phyloP scores from a whole-genome alignment of 2,329 filamentous ascomycete genomes.

The Verticillium nubilum region DNA sequence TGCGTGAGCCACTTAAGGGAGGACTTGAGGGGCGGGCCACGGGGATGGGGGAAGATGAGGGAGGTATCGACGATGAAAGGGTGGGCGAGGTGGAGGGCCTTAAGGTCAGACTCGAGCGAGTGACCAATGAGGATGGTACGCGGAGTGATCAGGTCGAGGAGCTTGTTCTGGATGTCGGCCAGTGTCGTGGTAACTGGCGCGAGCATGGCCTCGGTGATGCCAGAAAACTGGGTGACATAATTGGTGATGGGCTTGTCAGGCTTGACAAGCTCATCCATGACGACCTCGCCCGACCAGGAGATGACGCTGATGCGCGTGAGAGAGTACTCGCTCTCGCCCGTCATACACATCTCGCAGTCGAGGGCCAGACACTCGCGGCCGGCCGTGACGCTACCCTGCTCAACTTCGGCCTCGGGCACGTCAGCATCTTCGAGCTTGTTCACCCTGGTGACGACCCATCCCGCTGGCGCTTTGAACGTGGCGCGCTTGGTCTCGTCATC shows the following conservation, averaged over 20 bases:
- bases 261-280: constrained; percentile 90
- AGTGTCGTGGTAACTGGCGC: constrained; percentile 78
- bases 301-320: constrained; percentile 86
- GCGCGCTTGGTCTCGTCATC: constrained; percentile 48
- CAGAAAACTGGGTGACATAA: constrained; percentile 88
- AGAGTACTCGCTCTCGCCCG: constrained; percentile 70
- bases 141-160: constrained; percentile 67
- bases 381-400: constrained; percentile 77
- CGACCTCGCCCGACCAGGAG: constrained; percentile 74
- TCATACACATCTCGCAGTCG: constrained; percentile 98
- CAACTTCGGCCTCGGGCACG: constrained; percentile 63
- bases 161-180: constrained; percentile 71
- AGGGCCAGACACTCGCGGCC: constrained; percentile 75
- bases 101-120: constrained; percentile 77
- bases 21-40: constrained; percentile 83
- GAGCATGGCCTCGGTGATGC: constrained; percentile 84
- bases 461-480: constrained; percentile 51
- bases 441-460: constrained; percentile 80
- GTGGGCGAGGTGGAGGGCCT: constrained; percentile 78
- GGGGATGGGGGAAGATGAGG: constrained; percentile 83
- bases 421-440: constrained; percentile 59
- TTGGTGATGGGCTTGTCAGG: constrained; percentile 82
- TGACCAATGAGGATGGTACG: constrained; percentile 73
- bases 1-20: constrained; percentile 85
- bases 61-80: constrained; percentile 92